Evolutionary conservation across 352 stramenopile species (phyloP), one percentile per base, ranked within the genome.

Genomic region (Phytophthora gonapodyides): DNA sequence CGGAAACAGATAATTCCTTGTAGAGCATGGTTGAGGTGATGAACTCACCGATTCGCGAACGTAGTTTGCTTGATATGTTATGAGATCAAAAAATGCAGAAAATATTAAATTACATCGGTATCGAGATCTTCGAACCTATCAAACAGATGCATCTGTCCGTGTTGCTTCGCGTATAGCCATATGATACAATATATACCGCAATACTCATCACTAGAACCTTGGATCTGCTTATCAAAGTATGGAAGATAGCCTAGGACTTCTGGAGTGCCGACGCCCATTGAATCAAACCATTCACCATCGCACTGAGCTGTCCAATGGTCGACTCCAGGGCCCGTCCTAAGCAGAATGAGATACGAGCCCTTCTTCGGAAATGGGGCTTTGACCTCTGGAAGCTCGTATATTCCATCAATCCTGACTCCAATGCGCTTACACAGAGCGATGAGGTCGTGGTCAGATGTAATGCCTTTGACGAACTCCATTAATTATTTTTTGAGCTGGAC

Each of bases 51-150:
- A n/a, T n/a, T n/a, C n/a, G n/a, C n/a, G n/a, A n/a, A n/a, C n/a
- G n/a, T n/a, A n/a, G n/a, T n/a, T n/a, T n/a, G n/a, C n/a, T n/a
- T n/a, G n/a, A n/a, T n/a, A n/a, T n/a, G n/a, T n/a, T n/a, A n/a
- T n/a, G n/a, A n/a, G n/a, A n/a, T n/a, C n/a, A 45, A 49, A 49
- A 49, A 15, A 31, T 15, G 17, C 21, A 4, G 37, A 27, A 51
- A 56, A 24, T 24, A 24, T 47, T 61, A 57, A 52, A 53, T 1
- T 31, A 68, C 38, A 5, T 30, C 3, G n/a, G 58, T 24, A 42
- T 68, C 50, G 7, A 68, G 43, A 52, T 68, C 37, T 33, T 40
- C 36, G 21, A 68, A 58, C 7, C 33, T 17, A 19, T 63, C 41
- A 8, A 63, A 10, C 21, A 68, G 13, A 31, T 63, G 10, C 0